Percentiles rank a stretch among this genome's conserved stretches.
Evolutionary conservation across 2,329 filamentous ascomycete genomes (phyloP).

Genomic region (Aureobasidium musti): DNA sequence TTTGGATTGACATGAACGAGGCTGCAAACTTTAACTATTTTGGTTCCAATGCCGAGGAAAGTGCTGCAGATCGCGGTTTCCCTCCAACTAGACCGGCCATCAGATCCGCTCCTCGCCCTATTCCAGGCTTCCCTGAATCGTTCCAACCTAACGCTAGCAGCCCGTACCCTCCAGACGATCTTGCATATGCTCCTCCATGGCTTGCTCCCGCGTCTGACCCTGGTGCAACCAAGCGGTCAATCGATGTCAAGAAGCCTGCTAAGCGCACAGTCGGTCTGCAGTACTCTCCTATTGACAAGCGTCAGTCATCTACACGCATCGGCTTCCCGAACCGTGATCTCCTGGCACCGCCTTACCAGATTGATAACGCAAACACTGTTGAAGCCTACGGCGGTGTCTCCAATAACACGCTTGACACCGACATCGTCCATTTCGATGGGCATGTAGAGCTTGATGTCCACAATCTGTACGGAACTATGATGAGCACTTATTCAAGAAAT

Average conservation of each 20-base stretch:
- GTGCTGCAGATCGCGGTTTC: constrained; percentile 47
- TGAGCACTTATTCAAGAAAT: constrained; percentile 64
- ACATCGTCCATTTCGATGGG: constrained; percentile 68
- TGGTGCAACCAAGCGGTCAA: constrained; percentile 1
- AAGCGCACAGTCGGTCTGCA: constrained; percentile 7
- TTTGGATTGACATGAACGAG: constrained; percentile 71
- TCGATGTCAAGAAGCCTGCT: neutral
- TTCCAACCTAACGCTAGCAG: constrained; percentile 59
- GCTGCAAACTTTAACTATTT: constrained; percentile 57
- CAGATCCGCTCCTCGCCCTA: constrained; percentile 59
- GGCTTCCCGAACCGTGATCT: constrained; percentile 66
- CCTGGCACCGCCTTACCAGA: constrained; percentile 61
- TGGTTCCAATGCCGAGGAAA: constrained; percentile 42
- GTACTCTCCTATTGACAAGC: constrained; percentile 18
- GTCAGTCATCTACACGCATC: constrained; percentile 24
- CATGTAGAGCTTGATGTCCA: constrained; percentile 72
- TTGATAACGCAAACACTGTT: constrained; percentile 13
- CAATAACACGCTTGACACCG: constrained; percentile 60
- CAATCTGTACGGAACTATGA: constrained; percentile 75
- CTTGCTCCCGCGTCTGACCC: constrained; percentile 22
- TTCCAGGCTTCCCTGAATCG: constrained; percentile 67
- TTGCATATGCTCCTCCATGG: constrained; percentile 25
- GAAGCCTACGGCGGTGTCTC: constrained; percentile 46
- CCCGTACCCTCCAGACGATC: constrained; percentile 16
- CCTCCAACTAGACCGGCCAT: constrained; percentile 66